Percentiles rank a stretch among this genome's conserved stretches.
These are phyloP conservation scores for Fusarium sp. DNA, from an alignment of 2,329 filamentous ascomycete species.

Conservation along the genomic window DNA sequence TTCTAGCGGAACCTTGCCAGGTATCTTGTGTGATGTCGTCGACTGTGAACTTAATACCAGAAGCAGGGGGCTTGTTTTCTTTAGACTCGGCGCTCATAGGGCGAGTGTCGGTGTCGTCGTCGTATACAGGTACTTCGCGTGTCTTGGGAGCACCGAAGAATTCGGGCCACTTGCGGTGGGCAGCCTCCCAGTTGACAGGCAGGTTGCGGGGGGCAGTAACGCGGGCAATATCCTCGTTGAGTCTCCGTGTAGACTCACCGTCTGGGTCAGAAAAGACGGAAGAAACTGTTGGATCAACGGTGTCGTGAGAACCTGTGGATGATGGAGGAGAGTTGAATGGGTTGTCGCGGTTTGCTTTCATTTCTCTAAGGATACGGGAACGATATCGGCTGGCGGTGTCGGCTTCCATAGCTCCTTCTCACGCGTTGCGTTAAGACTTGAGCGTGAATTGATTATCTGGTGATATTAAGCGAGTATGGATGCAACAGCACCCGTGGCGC, in stretches of 20 bases:
- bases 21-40: slow-evolving; percentile 59
- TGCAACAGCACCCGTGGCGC: slow-evolving; percentile 41
- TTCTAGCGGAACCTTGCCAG: slow-evolving; percentile 56
- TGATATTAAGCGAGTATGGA: slow-evolving; percentile 37
- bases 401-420: slow-evolving; percentile 55
- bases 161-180: slow-evolving; percentile 65
- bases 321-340: slow-evolving; percentile 70
- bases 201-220: slow-evolving; percentile 56
- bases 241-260: slow-evolving; percentile 64
- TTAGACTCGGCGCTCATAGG: slow-evolving; percentile 55
- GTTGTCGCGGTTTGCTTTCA: slow-evolving; percentile 65
- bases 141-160: slow-evolving; percentile 59
- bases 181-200: slow-evolving; percentile 59
- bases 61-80: slow-evolving; percentile 59
- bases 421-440: slow-evolving; percentile 34
- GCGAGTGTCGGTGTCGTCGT: slow-evolving; percentile 53
- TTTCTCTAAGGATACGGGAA: slow-evolving; percentile 63
- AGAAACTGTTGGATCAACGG: slow-evolving; percentile 65
- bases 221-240: slow-evolving; percentile 62
- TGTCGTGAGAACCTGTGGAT: slow-evolving; percentile 68
- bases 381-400: slow-evolving; percentile 58
- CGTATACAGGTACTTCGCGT: slow-evolving; percentile 45
- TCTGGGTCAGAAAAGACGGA: slow-evolving; percentile 66
- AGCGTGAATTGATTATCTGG: slow-evolving; percentile 37
- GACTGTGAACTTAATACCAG: slow-evolving; percentile 52